phyloP scores from a whole-genome alignment of 176 grass and related monocot species.

The Aegilops longissima region DNA sequence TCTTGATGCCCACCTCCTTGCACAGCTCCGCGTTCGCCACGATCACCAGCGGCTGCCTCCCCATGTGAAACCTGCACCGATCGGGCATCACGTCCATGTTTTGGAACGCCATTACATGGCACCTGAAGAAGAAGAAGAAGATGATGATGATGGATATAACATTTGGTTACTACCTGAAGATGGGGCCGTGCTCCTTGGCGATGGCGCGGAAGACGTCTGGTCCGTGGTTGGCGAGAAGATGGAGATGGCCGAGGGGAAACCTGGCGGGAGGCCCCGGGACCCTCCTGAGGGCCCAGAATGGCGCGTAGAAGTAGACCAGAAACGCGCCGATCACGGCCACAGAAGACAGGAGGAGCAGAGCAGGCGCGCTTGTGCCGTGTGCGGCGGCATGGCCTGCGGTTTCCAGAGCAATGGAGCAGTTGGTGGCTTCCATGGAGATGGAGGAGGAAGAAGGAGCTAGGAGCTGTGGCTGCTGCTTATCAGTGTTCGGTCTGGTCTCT shows the following conservation, averaged over 20 bases:
- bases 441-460: background rate
- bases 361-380: background rate
- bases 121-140: background rate
- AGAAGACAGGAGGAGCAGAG: background rate
- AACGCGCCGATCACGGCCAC: constrained; percentile 36
- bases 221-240: constrained; percentile 67
- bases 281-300: constrained; percentile 71
- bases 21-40: constrained; percentile 86
- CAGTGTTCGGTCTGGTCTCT: constrained; percentile 11
- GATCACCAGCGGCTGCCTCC: constrained; percentile 87
- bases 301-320: constrained; percentile 71
- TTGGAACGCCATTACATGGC: background rate
- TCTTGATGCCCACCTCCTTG: constrained; percentile 93
- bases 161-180: constrained; percentile 58
- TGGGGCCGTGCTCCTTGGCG: constrained; percentile 74
- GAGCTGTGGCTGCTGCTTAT: background rate
- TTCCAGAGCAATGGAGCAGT: constrained; percentile 15
- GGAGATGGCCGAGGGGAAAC: constrained; percentile 66
- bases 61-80: constrained; percentile 82
- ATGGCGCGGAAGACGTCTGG: constrained; percentile 66
- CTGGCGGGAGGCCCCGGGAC: constrained; percentile 74
- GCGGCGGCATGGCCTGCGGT: background rate
- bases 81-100: background rate
- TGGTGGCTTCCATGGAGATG: constrained; percentile 40
- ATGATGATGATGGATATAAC: background rate